Percentiles rank a stretch among this genome's conserved stretches.
These are phyloP conservation scores for Fonsecaea pugnacius DNA, from an alignment of 2,329 filamentous ascomycete species.

Conservation along the genomic window DNA sequence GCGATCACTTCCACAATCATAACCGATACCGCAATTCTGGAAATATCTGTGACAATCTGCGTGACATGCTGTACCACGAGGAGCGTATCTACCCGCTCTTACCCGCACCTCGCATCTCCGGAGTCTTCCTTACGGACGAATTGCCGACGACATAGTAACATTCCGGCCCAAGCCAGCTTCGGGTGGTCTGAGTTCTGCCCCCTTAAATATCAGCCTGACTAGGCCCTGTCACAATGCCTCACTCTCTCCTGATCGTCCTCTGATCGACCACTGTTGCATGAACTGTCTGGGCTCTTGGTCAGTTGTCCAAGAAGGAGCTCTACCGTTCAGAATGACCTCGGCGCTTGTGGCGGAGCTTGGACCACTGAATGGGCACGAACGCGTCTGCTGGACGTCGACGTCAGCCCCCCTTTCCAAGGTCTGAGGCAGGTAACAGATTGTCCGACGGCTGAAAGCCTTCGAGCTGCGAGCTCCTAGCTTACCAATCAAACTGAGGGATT, in stretches of 20 bases:
- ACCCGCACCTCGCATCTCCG: conserved; percentile 3
- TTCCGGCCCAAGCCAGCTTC: background rate
- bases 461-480: background rate
- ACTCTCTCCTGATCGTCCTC: conserved; percentile 13
- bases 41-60: conserved; percentile 1
- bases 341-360: background rate
- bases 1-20: background rate
- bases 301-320: background rate
- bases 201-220: conserved; percentile 18
- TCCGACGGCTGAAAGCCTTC: background rate
- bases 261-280: conserved; percentile 9
- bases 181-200: background rate
- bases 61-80: background rate
- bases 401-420: background rate
- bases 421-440: background rate
- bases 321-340: background rate
- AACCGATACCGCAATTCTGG: background rate
- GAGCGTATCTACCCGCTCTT: conserved; percentile 10
- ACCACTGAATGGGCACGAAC: background rate
- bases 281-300: background rate
- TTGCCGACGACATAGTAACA: background rate
- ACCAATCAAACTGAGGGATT: background rate
- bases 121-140: background rate
- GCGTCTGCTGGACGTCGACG: background rate
- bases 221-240: conserved; percentile 19